phyloP scores from a whole-genome alignment of 106 monocot genomes.

The Dioscorea alata region DNA sequence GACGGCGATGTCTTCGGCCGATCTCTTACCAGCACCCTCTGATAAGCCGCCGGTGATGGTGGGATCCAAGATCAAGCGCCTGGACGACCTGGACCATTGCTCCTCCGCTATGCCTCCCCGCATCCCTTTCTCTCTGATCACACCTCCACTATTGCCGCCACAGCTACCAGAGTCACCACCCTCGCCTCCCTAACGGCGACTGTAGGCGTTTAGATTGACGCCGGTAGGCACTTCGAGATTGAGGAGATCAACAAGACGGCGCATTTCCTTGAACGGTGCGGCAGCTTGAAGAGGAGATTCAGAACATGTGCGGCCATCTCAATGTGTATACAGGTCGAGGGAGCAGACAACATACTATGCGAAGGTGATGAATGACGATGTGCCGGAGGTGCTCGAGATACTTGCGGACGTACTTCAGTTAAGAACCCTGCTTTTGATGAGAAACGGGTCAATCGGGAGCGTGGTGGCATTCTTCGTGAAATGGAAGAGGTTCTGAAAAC shows the following conservation, averaged over 20 bases:
- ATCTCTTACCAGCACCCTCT: not conserved
- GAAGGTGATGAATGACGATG: conserved; percentile 66
- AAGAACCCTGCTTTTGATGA: conserved; percentile 70
- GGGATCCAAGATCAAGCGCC: conserved; percentile 53
- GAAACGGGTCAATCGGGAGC: conserved; percentile 53
- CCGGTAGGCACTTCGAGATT: too few species aligned
- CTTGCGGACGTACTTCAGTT: conserved; percentile 87
- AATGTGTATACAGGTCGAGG: conserved; percentile 88
- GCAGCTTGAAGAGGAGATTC: conserved; percentile 93
- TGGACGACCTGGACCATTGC: conserved; percentile 70
- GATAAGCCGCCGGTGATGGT: conserved; percentile 34
- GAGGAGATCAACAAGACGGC: too few species aligned
- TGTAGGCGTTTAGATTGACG: conserved; percentile 96
- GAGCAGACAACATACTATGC: conserved; percentile 96
- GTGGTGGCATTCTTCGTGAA: conserved; percentile 88
- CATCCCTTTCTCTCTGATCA: conserved; percentile 64
- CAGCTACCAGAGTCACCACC: conserved; percentile 79
- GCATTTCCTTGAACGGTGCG: conserved; percentile 75
- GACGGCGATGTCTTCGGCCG: conserved; percentile 12
- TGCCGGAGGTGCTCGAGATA: conserved; percentile 66
- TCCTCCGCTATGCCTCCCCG: conserved; percentile 80
- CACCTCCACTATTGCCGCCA: conserved; percentile 61
- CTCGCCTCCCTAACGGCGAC: conserved; percentile 73
- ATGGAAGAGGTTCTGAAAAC: conserved; percentile 74
- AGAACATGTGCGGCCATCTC: conserved; percentile 95